Evolutionary conservation across 108 stramenopile genomes (phyloP).

Genomic region (Asterionellopsis glacialis): DNA sequence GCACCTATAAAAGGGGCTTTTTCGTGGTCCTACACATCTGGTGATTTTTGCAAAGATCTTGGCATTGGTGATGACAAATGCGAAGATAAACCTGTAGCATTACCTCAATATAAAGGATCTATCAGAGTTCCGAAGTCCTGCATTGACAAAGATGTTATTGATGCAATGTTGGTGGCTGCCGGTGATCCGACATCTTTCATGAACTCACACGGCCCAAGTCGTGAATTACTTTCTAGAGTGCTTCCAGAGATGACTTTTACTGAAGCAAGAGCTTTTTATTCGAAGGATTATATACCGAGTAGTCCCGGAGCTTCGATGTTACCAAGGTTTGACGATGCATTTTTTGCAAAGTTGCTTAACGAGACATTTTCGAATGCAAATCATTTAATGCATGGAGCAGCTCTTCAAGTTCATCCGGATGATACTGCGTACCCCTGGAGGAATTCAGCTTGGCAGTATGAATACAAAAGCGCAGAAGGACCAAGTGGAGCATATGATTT

Average conservation of each 20-base stretch:
- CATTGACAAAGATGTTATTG: not conserved
- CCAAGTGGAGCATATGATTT: not conserved
- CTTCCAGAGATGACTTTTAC: not conserved
- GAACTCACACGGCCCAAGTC: not conserved
- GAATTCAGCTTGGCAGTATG: not conserved
- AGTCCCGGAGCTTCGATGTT: too few species aligned
- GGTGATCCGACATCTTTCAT: not conserved
- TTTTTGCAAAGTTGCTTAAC: too few species aligned
- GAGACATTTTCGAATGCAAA: too few species aligned
- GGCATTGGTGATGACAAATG: slow-evolving; percentile 1
- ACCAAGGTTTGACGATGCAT: too few species aligned
- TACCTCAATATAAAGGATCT: not conserved
- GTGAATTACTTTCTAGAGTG: not conserved
- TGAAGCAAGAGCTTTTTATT: not conserved
- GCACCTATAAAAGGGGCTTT: too few species aligned
- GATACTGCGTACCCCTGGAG: slow-evolving; percentile 1
- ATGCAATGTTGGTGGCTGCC: not conserved
- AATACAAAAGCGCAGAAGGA: not conserved
- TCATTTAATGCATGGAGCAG: too few species aligned
- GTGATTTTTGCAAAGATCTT: slow-evolving; percentile 5
- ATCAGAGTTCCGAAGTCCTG: not conserved
- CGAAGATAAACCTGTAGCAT: not conserved
- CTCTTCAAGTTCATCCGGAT: not conserved
- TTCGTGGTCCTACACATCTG: slow-evolving; percentile 1
- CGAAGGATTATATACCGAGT: too few species aligned